Evolutionary conservation across 257 asterid species (phyloP).

Genomic region (Solanum tarijense): DNA sequence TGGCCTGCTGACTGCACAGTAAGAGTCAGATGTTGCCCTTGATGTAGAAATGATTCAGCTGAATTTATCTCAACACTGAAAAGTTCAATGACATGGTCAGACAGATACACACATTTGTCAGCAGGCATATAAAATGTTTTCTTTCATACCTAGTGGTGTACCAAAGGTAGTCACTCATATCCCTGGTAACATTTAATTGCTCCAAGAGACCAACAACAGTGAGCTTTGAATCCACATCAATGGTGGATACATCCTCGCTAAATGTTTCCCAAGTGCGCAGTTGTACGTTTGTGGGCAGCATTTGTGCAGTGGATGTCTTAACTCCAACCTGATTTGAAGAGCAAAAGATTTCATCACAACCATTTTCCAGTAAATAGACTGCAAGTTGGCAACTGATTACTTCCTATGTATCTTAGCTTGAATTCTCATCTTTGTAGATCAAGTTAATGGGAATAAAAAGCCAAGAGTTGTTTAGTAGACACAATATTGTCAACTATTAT

Average conservation of each 20-base stretch:
- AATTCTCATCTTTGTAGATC: neutral
- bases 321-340: slow-evolving; percentile 39
- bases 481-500: neutral
- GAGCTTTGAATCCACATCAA: slow-evolving; percentile 45
- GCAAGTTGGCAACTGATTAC: neutral
- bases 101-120: neutral
- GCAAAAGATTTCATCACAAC: neutral
- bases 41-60: slow-evolving; percentile 55
- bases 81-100: neutral
- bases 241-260: slow-evolving; percentile 50
- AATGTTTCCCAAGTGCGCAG: slow-evolving; percentile 64
- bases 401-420: neutral
- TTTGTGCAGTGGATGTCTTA: slow-evolving; percentile 34
- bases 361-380: neutral
- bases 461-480: neutral
- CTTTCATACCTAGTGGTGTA: slow-evolving; percentile 68
- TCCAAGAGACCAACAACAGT: slow-evolving; percentile 66
- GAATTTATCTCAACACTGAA: slow-evolving; percentile 61
- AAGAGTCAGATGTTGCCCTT: slow-evolving; percentile 43
- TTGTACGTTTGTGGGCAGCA: slow-evolving; percentile 42
- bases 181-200: slow-evolving; percentile 88
- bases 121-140: neutral
- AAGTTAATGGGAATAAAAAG: neutral
- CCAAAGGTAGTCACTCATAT: slow-evolving; percentile 87
- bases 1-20: slow-evolving; percentile 72